Evolutionary conservation across 169 alveolate genomes (phyloP).

Genomic region (Amoebophrya sp.): DNA sequence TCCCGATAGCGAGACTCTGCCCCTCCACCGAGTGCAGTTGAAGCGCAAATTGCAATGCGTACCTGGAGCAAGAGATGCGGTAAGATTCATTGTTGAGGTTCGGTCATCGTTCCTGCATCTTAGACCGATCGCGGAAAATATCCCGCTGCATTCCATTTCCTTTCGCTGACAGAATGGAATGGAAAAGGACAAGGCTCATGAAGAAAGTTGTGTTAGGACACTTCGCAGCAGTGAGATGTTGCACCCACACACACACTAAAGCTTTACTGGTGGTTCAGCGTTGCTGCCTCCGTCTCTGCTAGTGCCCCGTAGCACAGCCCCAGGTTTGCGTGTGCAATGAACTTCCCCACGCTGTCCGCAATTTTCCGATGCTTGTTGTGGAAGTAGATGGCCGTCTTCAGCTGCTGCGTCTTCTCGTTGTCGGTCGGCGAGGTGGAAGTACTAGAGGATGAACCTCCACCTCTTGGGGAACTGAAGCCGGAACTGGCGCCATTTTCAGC

Average conservation of each 20-base stretch:
- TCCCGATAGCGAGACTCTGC: not conserved
- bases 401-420: not conserved
- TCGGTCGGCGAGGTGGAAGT: no score
- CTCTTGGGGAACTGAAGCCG: no score
- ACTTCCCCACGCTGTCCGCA: not conserved
- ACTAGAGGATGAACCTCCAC: no score
- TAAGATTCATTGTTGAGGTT: not conserved
- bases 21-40: not conserved
- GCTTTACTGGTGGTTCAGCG: not conserved
- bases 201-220: no score
- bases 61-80: not conserved
- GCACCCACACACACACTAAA: no score
- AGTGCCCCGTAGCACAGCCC: not conserved
- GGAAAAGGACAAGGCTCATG: not conserved
- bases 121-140: not conserved
- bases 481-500: no score
- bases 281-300: not conserved
- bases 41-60: not conserved
- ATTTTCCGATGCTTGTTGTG: not conserved
- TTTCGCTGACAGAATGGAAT: not conserved
- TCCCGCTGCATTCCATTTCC: no score
- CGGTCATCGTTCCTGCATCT: not conserved
- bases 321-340: not conserved
- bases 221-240: no score
- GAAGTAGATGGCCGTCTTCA: not conserved